Evolutionary conservation across 2,329 filamentous ascomycete genomes (phyloP), one percentile per base, ranked within the genome.

Genomic region (Zalaria sp.): DNA sequence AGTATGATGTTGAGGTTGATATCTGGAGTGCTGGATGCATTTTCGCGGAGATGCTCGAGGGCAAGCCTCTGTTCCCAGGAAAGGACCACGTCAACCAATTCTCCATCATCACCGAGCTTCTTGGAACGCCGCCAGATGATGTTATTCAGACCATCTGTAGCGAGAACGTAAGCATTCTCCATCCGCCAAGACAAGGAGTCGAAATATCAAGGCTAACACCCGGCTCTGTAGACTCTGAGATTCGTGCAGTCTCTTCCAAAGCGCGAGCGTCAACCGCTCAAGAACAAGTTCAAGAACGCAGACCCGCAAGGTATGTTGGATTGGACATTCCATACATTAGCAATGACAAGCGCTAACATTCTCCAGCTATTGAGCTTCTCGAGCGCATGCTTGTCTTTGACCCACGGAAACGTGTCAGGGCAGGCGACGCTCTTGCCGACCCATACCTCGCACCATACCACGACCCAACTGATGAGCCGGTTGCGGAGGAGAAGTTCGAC

Each of bases 31-130:
- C 89, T 11, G 91, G 91, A 46, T 98, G 91, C 66, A 98, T 98
- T 60, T 96, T 98, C 55, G 91, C 91, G 35, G 91, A 98, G 68
- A 98, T 98, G 91, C 75, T 98, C 45, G 89, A 95, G 67, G 91
- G 91, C 59, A 96, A 96, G 69, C 91, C 91, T 28, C 69, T 98
- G 25, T 98, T 98, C 72, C 91, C 91, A 0, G 91, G 91, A 61
- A 98, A 98, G 69, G 91, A 98, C 59, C 91, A 98, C 60, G 91
- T 98, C 64, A 94, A 98, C 67, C 91, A 98, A 63, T 98, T 98
- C 65, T 95, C 88, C 51, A 98, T 98, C 69, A 98, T 98, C 61
- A 98, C 91, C 18, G 91, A 98, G 63, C 75, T 98, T 34, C 75
- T 98, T 35, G 91, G 91, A 37, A 96, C 91, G 29, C 91, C 91